Percentiles rank a stretch among this genome's conserved stretches.
Conservation (phyloP, 495 filamentous ascomycete genomes). For the Aspergillus ostianus region DNA sequence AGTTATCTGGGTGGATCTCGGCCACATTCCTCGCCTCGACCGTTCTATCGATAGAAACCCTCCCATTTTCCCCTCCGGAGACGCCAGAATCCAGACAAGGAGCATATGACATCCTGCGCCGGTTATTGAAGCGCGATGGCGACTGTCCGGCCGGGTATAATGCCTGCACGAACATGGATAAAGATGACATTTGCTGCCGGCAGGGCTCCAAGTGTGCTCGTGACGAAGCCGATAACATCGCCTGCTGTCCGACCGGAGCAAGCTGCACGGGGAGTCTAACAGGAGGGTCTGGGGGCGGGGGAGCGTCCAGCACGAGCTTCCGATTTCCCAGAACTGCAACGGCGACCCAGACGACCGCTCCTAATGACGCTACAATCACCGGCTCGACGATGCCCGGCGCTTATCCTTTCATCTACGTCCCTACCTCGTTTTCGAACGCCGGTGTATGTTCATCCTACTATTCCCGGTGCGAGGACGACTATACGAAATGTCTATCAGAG, state of each 20-base stretch:
- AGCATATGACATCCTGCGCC: slow-evolving; percentile 38
- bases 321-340: slow-evolving; percentile 35
- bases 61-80: slow-evolving; percentile 31
- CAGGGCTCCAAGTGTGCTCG: slow-evolving; percentile 52
- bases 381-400: slow-evolving; percentile 43
- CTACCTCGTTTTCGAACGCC: slow-evolving; percentile 62
- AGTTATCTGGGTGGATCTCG: slow-evolving; percentile 36
- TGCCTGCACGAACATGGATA: slow-evolving; percentile 48
- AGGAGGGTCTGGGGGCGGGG: slow-evolving; percentile 27
- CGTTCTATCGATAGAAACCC: slow-evolving; percentile 29
- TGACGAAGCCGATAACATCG: slow-evolving; percentile 59
- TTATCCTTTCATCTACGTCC: slow-evolving; percentile 66
- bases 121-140: slow-evolving; percentile 35
- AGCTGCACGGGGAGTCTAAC: slow-evolving; percentile 61
- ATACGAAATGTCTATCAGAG: slow-evolving; percentile 58
- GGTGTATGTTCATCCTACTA: slow-evolving; percentile 67
- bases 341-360: slow-evolving; percentile 30
- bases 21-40: slow-evolving; percentile 37
- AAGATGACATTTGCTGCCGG: slow-evolving; percentile 56
- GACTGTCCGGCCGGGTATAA: slow-evolving; percentile 54
- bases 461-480: slow-evolving; percentile 63
- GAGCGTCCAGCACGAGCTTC: slow-evolving; percentile 31
- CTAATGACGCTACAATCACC: slow-evolving; percentile 37
- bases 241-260: slow-evolving; percentile 62
- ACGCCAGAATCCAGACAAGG: slow-evolving; percentile 23